Evolutionary conservation across 169 alveolate species (phyloP).

Genomic region (Hammondia hammondi): DNA sequence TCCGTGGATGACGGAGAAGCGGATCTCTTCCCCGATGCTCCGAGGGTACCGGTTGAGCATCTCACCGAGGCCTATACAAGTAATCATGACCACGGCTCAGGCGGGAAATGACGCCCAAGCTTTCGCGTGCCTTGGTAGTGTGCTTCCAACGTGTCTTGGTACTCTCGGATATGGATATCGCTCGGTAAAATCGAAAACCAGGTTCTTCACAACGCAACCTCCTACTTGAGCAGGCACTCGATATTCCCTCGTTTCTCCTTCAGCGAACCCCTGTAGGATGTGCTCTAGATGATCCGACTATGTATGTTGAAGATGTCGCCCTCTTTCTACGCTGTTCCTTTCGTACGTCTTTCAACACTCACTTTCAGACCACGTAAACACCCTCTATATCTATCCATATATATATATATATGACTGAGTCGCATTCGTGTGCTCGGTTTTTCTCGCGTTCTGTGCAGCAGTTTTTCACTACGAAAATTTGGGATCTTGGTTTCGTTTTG

Average conservation of each 20-base stretch:
- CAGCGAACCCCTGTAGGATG: no score
- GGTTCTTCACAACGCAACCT: neutral
- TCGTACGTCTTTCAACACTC: no score
- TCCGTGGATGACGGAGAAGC: neutral
- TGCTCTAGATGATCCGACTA: no score
- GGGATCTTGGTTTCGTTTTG: neutral
- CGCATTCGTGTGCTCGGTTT: neutral
- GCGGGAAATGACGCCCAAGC: neutral
- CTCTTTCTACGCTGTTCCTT: no score
- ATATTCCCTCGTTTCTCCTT: no score
- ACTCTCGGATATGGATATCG: neutral
- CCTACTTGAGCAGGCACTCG: no score
- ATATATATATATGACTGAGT: no score
- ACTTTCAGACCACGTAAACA: no score
- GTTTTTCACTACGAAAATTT: neutral
- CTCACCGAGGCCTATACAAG: conserved; percentile 1
- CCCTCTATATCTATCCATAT: neutral
- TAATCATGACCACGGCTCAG: neutral
- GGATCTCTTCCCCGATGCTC: neutral
- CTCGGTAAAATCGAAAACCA: neutral
- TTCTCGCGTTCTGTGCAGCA: neutral
- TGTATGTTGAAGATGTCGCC: no score
- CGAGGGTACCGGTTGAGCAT: neutral
- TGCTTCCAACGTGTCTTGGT: neutral
- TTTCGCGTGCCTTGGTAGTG: neutral